Base-by-base conservation (phyloP, 1,139 yeast species). In the Pichia sp. region DNA sequence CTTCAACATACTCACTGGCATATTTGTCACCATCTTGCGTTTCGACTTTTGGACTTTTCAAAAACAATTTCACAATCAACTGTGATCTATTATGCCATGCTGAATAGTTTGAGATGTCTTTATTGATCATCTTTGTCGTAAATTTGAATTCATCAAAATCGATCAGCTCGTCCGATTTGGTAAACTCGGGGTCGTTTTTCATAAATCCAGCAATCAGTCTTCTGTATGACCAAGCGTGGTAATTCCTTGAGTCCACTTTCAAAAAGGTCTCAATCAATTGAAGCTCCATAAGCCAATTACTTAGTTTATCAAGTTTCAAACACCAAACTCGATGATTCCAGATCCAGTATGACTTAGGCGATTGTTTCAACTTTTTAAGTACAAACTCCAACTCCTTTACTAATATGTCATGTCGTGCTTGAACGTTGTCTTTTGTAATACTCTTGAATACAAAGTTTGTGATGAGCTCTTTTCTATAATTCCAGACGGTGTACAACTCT, bases 271-370 rank as follows among this genome's bases (percentile, higher is more conserved):
- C 80, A 1, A 89, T 92, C 8, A 90, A 76, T 1, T 70, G 76
- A 62, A 93, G 71, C 66, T 93, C 99, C 49, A 69, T 71, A n/a
- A 75, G 67, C 95, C 96, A 90, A 54, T 85, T 73, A 4, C 80
- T 77, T 5, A 67, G 57, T 0, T 67, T 64, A 5, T 85, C 82
- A 50, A 82, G 73, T 53, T 78, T 75, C 45, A 93, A 71, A 52
- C 89, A 80, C 99, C 99, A 93, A 23, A 80, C 72, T 38, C 99
- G 77, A 68, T 93, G 98, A 64, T 86, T 87, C 97, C 98, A 93
- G 23, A 93, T 85, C 97, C 98, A 92, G 68, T 93, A 93, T 42
- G 92, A 88, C 68, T 93, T 93, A 2, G 99, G 99, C 61, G 72
- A 85, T 56, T 77, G 70, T 56, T 80, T 80, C 63, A 93, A 72